Percentiles rank a stretch among this genome's conserved stretches.
phyloP scores from a whole-genome alignment of 1,284 basidiomycete species.

The Mycosarcoma maydis region DNA sequence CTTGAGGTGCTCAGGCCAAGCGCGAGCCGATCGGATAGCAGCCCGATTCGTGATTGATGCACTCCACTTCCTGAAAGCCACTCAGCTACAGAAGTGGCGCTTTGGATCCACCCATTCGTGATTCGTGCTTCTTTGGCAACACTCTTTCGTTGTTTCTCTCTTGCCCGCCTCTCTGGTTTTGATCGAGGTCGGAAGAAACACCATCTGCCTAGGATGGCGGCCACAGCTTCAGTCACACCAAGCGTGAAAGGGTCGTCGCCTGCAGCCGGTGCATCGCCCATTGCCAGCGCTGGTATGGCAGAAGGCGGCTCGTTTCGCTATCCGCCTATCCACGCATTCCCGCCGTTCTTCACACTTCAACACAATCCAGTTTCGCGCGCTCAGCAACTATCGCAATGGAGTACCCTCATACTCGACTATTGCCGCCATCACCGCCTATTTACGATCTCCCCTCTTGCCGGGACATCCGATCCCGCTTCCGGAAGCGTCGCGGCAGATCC shows the following conservation, averaged over 20 bases:
- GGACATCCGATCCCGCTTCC: background rate
- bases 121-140: no score
- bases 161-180: background rate
- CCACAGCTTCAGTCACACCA: background rate
- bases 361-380: conserved; percentile 69
- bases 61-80: no score
- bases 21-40: background rate
- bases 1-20: background rate
- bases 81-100: no score
- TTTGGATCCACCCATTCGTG: no score
- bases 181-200: background rate
- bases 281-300: background rate
- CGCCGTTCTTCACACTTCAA: conserved; percentile 72
- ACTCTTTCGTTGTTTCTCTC: no score
- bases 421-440: conserved; percentile 68
- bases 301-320: conserved; percentile 60
- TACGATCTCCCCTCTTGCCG: conserved; percentile 63
- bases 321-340: conserved; percentile 71
- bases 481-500: conserved; percentile 8
- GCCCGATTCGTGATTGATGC: no score
- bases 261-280: background rate
- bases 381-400: conserved; percentile 70
- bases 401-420: conserved; percentile 68
- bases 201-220: background rate
- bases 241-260: conserved; percentile 5